These are phyloP conservation scores for Sphenostylis stenocarpa DNA, from an alignment of 306 rosid species.

Conservation along the genomic window DNA sequence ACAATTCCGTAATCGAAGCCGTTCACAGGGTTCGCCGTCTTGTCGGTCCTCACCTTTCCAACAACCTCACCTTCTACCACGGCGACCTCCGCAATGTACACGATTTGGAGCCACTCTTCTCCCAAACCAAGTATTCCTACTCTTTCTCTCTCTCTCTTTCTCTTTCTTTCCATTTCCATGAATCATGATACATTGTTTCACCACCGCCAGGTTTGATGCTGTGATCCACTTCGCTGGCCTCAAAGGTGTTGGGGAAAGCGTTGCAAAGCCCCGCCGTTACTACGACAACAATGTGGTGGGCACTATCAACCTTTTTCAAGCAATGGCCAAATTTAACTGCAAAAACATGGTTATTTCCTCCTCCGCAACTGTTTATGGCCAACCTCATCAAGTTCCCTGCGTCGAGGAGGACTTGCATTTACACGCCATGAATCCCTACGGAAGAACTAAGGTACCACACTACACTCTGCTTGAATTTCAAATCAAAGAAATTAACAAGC, in stretches of 20 bases:
- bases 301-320: conserved; percentile 61
- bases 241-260: conserved; percentile 84
- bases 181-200: too few species aligned
- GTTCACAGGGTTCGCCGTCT: conserved; percentile 60
- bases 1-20: conserved; percentile 63
- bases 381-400: conserved; percentile 68
- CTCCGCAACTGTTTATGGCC: conserved; percentile 78
- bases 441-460: conserved; percentile 48
- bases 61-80: conserved; percentile 59
- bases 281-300: conserved; percentile 68
- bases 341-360: conserved; percentile 79
- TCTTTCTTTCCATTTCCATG: not conserved
- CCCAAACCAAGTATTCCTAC: conserved; percentile 17
- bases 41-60: conserved; percentile 60
- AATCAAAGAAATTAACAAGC: not conserved
- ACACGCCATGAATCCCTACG: conserved; percentile 76
- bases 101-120: conserved; percentile 64
- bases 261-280: conserved; percentile 55
- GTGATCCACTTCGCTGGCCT: conserved; percentile 88
- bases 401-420: conserved; percentile 56
- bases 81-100: conserved; percentile 63
- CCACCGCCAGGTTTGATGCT: conserved; percentile 60
- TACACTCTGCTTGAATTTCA: not conserved
- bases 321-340: conserved; percentile 67
- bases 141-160: too few species aligned